Conservation (phyloP, 2,329 filamentous ascomycete species). For the Claviceps sp. region DNA sequence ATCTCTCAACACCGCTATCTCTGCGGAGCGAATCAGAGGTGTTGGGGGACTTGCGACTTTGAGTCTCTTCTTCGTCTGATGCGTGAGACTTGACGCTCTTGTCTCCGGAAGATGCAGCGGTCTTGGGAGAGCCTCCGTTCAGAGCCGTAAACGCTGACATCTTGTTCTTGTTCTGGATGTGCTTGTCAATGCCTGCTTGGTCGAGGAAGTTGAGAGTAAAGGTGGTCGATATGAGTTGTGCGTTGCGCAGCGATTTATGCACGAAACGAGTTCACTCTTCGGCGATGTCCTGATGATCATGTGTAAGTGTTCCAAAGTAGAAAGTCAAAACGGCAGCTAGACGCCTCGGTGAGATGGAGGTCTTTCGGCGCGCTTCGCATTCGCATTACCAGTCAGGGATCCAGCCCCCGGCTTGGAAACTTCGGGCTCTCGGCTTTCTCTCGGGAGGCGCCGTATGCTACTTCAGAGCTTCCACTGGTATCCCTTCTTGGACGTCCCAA, state of each 20-base stretch:
- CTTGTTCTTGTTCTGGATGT: background rate
- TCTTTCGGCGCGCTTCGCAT: background rate
- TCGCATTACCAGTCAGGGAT: slow-evolving; percentile 1
- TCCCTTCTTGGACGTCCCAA: background rate
- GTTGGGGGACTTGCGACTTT: slow-evolving; percentile 13
- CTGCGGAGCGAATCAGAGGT: slow-evolving; percentile 15
- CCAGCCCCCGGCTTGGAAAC: slow-evolving; percentile 4
- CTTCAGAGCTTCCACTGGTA: background rate
- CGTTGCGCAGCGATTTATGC: background rate
- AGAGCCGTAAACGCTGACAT: slow-evolving; percentile 41
- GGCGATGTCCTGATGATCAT: background rate
- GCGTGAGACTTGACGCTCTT: slow-evolving; percentile 13
- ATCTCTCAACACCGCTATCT: slow-evolving; percentile 31
- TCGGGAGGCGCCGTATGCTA: background rate
- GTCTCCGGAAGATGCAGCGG: slow-evolving; percentile 20
- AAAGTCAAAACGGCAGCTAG: background rate
- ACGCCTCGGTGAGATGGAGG: slow-evolving; percentile 8
- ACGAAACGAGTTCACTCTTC: background rate
- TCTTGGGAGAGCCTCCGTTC: slow-evolving; percentile 36
- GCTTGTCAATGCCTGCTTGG: background rate
- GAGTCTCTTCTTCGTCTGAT: too few relatives aligned
- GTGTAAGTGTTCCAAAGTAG: background rate
- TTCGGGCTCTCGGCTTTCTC: background rate
- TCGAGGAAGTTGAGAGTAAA: background rate
- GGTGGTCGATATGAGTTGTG: background rate